These are phyloP conservation scores for Primulina eburnea DNA, from an alignment of 257 asterid species.

Conservation along the genomic window DNA sequence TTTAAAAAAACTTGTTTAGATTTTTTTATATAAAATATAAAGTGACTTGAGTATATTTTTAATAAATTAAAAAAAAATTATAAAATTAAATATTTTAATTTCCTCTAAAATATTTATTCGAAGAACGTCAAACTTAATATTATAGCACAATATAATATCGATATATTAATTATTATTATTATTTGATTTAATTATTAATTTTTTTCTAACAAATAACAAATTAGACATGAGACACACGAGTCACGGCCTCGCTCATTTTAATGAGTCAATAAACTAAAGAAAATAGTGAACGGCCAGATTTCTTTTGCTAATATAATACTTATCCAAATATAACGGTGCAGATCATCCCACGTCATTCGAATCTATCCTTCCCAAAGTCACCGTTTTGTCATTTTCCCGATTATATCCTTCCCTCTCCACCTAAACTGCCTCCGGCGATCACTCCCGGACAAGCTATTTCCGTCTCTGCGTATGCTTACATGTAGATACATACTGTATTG, in stretches of 20 bases:
- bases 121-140: no score
- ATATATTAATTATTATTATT: no score
- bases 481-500: conserved; percentile 1
- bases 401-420: conserved; percentile 19
- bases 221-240: conserved; percentile 25
- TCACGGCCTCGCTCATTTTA: neutral
- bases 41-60: no score
- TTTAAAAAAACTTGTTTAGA: no score
- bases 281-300: conserved; percentile 25
- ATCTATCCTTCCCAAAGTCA: conserved; percentile 32
- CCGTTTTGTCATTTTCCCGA: conserved; percentile 20
- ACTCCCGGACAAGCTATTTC: conserved; percentile 19
- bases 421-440: conserved; percentile 25
- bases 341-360: conserved; percentile 44
- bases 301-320: conserved; percentile 25
- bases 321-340: conserved; percentile 47
- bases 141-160: no score
- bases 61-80: no score
- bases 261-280: conserved; percentile 24
- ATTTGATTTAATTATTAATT: no score
- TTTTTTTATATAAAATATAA: no score
- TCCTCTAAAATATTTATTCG: no score
- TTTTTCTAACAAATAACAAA: no score
- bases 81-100: no score
- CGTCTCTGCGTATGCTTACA: conserved; percentile 20